Base-by-base conservation (phyloP, 805 yeast genomes). In the Debaryomyces prosopidis region DNA sequence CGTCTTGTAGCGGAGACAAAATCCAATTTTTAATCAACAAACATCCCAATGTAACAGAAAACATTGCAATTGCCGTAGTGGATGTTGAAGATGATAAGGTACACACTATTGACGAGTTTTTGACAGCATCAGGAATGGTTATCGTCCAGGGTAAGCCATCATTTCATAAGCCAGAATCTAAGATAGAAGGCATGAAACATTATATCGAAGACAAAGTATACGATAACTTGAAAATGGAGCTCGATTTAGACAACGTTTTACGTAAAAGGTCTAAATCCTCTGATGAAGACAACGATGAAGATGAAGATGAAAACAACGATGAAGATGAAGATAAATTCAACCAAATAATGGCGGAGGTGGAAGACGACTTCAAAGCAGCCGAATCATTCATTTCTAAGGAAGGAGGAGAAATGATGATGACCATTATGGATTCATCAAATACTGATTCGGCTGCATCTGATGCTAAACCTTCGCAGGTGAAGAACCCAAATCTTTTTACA, bases 401-500 rank as follows among this genome's bases (percentile, higher is more conserved):
- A 44, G 66, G 58, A 33, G 61, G 58, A 17, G 55, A 57, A 30
- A 23, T 35, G 39, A 52, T 44, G 6, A 64, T 63, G 26, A 46
- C 57, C 6, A 50, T 61, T 28, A 49, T 58, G 32, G 64, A 53
- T 18, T 12, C 44, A 1, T 16, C 37, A 7, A 36, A 17, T 15
- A 8, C 42, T 1, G 30, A 34, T 32, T 32, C 9, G 15, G 18
- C 39, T 39, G 35, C 14, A 27, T 39, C 40, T 44, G 20, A 15
- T 42, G 38, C 28, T 23, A 20, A 43, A 38, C 35, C 27, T 6
- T 37, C 43, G n/a, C 15, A 15, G n/a, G 18, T 15, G 12, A 49
- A 33, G 19, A 54, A 53, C 43, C 65, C 71, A 10, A 76, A 76
- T 44, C 65, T 87, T 45, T 85, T 87, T 63, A 77, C 81, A 46